Evolutionary conservation across 441 rosid species (phyloP), one percentile per base, ranked within the genome.

Genomic region (Daphne laureola): DNA sequence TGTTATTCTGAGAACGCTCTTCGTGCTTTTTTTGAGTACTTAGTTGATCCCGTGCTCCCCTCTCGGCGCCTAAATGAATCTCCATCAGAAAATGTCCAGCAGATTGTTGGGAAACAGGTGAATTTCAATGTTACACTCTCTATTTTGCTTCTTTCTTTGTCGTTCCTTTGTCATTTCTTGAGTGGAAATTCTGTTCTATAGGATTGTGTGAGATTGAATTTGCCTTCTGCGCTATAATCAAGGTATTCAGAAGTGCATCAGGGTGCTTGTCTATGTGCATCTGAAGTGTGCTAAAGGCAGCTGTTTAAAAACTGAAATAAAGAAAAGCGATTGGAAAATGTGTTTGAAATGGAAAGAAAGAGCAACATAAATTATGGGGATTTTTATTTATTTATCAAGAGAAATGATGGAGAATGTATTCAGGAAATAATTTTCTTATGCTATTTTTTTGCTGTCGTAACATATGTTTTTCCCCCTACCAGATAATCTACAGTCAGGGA

Each of bases 21-120:
- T 68, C 48, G 49, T 62, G 73, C 69, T 62, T 67, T 92, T 49
- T 62, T 88, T 15, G 87, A 79, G 12, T 58, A 43, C 61, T 71
- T 92, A 58, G 89, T 88, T 59, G 96, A 84, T 61, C 98, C 97
- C 58, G 14, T 70, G 57, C 79, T 89, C 57, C 90, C 92, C 0
- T 49, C 51, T 4, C 78, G 25, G 25, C 25, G 25, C 25, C 25
- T 21, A 21, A 21, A 4, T 51, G 12, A 51, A 40, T 55, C 25
- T 35, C 88, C 89, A 41, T 73, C 83, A 1, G 61, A 58, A 43
- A 1, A 42, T 51, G 67, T 70, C 21, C 80, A 75, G 23, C 76
- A 81, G 67, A 60, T 59, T 21, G 83, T 84, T 5, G 90, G 94
- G 3, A 75, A 80, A 49, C 98, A 91, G 96, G 98, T 90, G 0